These are phyloP conservation scores for Amylostereum areolatum DNA, from an alignment of 1,284 basidiomycete genomes.

Conservation along the genomic window DNA sequence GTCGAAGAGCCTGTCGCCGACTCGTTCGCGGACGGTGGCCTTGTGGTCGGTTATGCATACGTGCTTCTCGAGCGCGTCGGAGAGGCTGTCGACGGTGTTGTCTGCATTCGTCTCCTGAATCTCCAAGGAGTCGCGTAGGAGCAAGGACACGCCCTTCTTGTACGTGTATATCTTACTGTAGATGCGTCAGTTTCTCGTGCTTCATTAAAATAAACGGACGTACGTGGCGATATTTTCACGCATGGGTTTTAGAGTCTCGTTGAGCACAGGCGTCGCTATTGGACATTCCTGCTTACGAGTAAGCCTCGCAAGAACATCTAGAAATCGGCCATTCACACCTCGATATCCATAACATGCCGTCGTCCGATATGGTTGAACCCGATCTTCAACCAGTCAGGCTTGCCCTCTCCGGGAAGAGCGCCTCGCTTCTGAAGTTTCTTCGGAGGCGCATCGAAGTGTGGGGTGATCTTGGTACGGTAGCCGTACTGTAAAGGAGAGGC, in stretches of 20 bases:
- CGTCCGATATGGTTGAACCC: constrained; percentile 87
- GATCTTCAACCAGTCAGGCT: constrained; percentile 70
- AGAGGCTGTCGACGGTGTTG: constrained; percentile 17
- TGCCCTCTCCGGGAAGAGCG: constrained; percentile 18
- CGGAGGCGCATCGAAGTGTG: constrained; percentile 86
- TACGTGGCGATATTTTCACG: constrained; percentile 69
- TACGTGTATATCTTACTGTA: constrained; percentile 74
- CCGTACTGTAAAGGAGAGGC: constrained; percentile 84
- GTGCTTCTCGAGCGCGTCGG: constrained; percentile 44
- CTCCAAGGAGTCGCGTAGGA: constrained; percentile 83
- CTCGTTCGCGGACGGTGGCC: constrained; percentile 76
- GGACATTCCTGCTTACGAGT: constrained; percentile 70
- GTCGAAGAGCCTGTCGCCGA: constrained; percentile 80
- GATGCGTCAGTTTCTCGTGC: constrained; percentile 2
- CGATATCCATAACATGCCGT: constrained; percentile 85
- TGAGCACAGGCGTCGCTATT: constrained; percentile 83
- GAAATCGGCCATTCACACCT: constrained; percentile 44
- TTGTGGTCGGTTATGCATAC: constrained; percentile 84
- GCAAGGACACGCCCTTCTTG: constrained; percentile 86
- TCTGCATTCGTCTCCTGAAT: constrained; percentile 8
- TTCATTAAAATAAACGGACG: constrained; percentile 18
- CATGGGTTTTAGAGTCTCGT: constrained; percentile 59
- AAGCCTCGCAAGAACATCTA: background rate
- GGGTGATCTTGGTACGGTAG: constrained; percentile 96
- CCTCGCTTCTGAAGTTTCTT: constrained; percentile 39